Percentiles rank a stretch among this genome's conserved stretches.
These are phyloP conservation scores for Sequoia sempervirens DNA, from an alignment of 75 land plant species.

Conservation along the genomic window DNA sequence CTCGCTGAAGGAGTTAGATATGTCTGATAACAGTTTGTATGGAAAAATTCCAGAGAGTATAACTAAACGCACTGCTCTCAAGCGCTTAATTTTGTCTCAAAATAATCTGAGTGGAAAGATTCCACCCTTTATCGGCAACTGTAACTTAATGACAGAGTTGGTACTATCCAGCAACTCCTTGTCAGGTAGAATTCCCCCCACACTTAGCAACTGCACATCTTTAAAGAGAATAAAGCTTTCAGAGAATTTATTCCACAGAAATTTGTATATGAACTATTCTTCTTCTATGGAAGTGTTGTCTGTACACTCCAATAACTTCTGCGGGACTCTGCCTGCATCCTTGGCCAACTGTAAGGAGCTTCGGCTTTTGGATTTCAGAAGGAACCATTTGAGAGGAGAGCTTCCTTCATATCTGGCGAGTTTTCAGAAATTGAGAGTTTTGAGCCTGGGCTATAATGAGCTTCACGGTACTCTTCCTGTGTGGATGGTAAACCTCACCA, in stretches of 20 bases:
- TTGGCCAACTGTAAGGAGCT: too few species aligned
- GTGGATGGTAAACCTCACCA: conserved; percentile 39
- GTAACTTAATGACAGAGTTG: neutral
- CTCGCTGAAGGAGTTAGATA: too few species aligned
- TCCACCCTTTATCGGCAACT: neutral
- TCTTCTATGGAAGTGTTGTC: neutral
- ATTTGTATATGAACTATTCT: neutral
- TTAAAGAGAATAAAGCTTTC: neutral
- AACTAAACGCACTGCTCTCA: neutral
- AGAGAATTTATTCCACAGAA: neutral
- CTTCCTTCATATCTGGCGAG: too few species aligned
- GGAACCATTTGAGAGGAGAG: too few species aligned
- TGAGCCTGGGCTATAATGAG: too few species aligned
- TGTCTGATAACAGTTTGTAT: too few species aligned
- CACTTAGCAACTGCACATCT: neutral
- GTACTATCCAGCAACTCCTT: neutral
- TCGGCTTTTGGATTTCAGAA: too few species aligned
- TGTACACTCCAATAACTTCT: neutral
- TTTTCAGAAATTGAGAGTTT: too few species aligned
- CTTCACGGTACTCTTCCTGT: neutral
- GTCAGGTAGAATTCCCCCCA: neutral
- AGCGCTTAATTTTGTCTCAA: neutral
- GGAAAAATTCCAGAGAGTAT: too few species aligned
- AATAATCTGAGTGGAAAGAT: neutral
- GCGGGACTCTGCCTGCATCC: neutral